A percentile compares a stretch with the other conserved stretches of the same genome.
phyloP scores from a whole-genome alignment of 108 stramenopile species.

The Pseudonitzschia multiseries region DNA sequence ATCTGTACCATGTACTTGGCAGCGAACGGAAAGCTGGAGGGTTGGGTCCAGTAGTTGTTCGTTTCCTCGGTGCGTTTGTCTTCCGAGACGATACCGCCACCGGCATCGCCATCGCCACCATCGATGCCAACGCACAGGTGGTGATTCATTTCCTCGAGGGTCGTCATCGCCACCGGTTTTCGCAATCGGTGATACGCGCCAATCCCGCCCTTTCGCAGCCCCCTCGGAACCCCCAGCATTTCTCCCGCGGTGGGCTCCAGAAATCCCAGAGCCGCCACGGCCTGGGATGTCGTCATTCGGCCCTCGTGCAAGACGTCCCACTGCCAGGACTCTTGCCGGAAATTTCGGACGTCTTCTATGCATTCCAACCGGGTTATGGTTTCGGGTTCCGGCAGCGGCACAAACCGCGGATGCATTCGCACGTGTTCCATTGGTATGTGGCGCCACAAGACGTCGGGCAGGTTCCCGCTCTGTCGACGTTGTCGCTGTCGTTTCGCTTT shows the following conservation, averaged over 20 bases:
- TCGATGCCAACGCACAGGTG: conserved; percentile 24
- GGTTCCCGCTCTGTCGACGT: conserved; percentile 36
- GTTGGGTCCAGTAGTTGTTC: conserved; percentile 3
- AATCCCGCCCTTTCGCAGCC: conserved; percentile 58
- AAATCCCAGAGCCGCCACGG: conserved; percentile 75
- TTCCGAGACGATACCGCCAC: not conserved
- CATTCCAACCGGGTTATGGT: conserved; percentile 37
- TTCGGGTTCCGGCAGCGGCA: conserved; percentile 61
- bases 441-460: conserved; percentile 81
- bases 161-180: conserved; percentile 33
- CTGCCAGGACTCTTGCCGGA: conserved; percentile 90
- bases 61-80: conserved; percentile 3
- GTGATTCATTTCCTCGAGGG: conserved; percentile 60
- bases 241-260: conserved; percentile 58
- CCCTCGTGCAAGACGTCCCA: conserved; percentile 85
- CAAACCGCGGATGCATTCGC: conserved; percentile 71
- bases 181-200: conserved; percentile 72
- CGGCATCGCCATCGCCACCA: not conserved
- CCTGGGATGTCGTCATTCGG: conserved; percentile 81
- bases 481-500: not conserved
- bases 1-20: conserved; percentile 62
- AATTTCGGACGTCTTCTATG: conserved; percentile 67
- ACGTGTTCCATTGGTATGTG: conserved; percentile 77
- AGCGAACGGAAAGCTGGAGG: conserved; percentile 41
- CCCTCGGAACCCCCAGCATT: conserved; percentile 53